These are phyloP conservation scores for Globisporangium nunn DNA, from an alignment of 352 stramenopile species.

Conservation along the genomic window DNA sequence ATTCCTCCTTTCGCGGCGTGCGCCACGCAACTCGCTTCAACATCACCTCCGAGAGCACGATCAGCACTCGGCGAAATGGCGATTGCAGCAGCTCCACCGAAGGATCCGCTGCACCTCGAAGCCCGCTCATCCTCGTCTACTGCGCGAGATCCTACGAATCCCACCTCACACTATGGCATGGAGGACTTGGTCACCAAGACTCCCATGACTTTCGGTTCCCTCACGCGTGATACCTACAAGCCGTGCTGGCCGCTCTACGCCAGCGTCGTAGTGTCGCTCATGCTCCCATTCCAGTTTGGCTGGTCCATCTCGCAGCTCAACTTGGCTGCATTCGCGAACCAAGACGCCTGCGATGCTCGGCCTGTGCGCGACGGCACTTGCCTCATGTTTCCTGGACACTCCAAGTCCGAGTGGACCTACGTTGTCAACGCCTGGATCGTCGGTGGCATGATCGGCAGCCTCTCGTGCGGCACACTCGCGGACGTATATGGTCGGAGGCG, in stretches of 20 bases:
- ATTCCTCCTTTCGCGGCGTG: neutral
- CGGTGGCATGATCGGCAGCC: slow-evolving; percentile 32
- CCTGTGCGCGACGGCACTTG: slow-evolving; percentile 23
- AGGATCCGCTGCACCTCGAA: neutral
- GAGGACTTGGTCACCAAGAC: neutral
- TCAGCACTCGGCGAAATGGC: neutral
- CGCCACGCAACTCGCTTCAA: neutral
- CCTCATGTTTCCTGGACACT: slow-evolving; percentile 29
- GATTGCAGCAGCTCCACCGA: neutral
- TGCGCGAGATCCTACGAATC: neutral
- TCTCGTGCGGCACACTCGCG: slow-evolving; percentile 19
- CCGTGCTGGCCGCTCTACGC: neutral
- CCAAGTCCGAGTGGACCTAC: slow-evolving; percentile 27
- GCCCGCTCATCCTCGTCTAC: neutral
- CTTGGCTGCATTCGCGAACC: slow-evolving; percentile 26
- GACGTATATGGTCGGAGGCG: slow-evolving; percentile 26
- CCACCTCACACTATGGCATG: neutral
- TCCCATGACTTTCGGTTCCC: neutral
- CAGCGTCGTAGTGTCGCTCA: slow-evolving; percentile 21
- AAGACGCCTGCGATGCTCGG: slow-evolving; percentile 20
- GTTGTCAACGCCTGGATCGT: slow-evolving; percentile 33
- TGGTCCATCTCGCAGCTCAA: slow-evolving; percentile 63
- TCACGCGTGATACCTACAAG: neutral
- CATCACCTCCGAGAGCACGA: neutral
- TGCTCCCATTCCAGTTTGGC: slow-evolving; percentile 41